Conservation (phyloP, 1,284 basidiomycete genomes). For the Microbotryum scabiosae region DNA sequence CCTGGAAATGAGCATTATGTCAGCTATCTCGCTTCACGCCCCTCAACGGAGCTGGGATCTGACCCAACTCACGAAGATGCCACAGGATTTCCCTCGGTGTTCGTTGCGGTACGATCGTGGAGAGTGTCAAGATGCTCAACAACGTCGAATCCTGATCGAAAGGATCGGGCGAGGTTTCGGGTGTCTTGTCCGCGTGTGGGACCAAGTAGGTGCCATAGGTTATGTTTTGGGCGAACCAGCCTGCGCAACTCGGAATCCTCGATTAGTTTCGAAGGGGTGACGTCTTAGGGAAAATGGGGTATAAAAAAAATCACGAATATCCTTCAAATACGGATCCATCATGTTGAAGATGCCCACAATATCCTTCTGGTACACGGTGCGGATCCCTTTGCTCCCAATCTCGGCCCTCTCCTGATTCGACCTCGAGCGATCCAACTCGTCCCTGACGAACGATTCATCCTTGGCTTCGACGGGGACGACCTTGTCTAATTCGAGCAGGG, state of each 20-base stretch:
- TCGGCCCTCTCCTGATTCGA: neutral
- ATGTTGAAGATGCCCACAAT: slow-evolving; percentile 20
- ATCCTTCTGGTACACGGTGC: slow-evolving; percentile 15
- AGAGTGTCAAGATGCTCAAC: slow-evolving; percentile 23
- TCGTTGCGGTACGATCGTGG: slow-evolving; percentile 18
- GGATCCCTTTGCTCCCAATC: slow-evolving; percentile 1
- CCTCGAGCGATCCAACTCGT: neutral
- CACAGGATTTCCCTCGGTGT: slow-evolving; percentile 23
- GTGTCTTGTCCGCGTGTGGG: neutral
- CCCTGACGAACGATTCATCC: slow-evolving; percentile 4
- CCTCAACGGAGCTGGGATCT: too few species aligned
- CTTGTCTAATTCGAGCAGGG: slow-evolving; percentile 7
- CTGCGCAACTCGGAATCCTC: neutral
- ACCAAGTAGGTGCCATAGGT: slow-evolving; percentile 27
- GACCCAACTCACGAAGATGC: slow-evolving; percentile 12
- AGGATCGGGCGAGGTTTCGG: slow-evolving; percentile 8
- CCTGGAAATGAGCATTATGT: neutral
- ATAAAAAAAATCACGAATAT: slow-evolving; percentile 3
- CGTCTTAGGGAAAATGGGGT: too few species aligned
- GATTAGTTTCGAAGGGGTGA: neutral
- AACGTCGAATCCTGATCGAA: slow-evolving; percentile 11
- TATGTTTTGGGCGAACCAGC: slow-evolving; percentile 11
- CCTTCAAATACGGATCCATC: slow-evolving; percentile 4
- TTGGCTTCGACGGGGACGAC: slow-evolving; percentile 1
- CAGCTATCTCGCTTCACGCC: neutral